A percentile compares a stretch with the other conserved stretches of the same genome.
Evolutionary conservation across 306 rosid species (phyloP).

Genomic region (Glycyrrhiza uralensis): DNA sequence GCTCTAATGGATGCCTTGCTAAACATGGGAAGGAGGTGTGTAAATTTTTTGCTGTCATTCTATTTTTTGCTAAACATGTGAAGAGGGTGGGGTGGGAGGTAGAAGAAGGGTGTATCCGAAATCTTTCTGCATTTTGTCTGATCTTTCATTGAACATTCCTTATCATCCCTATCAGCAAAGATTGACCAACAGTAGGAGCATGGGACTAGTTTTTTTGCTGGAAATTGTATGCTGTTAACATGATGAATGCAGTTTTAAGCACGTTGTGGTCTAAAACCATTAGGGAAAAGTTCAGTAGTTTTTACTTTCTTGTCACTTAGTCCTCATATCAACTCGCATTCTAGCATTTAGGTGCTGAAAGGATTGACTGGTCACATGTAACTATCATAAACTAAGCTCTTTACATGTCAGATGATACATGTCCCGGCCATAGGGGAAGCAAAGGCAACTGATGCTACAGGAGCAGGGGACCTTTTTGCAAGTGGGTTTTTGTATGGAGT

Average conservation of each 20-base stretch:
- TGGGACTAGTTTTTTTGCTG: not conserved
- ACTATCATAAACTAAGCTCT: not conserved
- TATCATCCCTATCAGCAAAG: not conserved
- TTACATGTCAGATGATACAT: slow-evolving; percentile 49
- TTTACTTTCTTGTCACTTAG: slow-evolving; percentile 7
- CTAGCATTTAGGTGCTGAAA: not conserved
- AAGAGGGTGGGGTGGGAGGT: too few relatives aligned
- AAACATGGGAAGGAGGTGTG: slow-evolving; percentile 87
- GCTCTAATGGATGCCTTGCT: slow-evolving; percentile 83
- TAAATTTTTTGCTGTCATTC: not conserved
- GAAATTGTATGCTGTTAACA: not conserved
- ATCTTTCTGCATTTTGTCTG: slow-evolving; percentile 1
- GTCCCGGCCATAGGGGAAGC: slow-evolving; percentile 79
- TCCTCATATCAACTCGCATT: not conserved
- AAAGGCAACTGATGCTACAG: slow-evolving; percentile 81
- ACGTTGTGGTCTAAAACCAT: not conserved
- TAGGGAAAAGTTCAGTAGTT: not conserved
- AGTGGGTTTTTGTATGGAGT: slow-evolving; percentile 92
- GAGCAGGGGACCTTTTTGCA: slow-evolving; percentile 98
- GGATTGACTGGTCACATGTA: not conserved
- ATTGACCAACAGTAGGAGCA: not conserved
- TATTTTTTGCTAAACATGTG: not conserved
- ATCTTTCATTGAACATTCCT: not conserved
- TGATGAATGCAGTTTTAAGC: not conserved
- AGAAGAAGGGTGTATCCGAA: not conserved